A percentile compares a stretch with the other conserved stretches of the same genome.
phyloP scores from a whole-genome alignment of 768 basidiomycete species.

The Strobilomyces confusus region DNA sequence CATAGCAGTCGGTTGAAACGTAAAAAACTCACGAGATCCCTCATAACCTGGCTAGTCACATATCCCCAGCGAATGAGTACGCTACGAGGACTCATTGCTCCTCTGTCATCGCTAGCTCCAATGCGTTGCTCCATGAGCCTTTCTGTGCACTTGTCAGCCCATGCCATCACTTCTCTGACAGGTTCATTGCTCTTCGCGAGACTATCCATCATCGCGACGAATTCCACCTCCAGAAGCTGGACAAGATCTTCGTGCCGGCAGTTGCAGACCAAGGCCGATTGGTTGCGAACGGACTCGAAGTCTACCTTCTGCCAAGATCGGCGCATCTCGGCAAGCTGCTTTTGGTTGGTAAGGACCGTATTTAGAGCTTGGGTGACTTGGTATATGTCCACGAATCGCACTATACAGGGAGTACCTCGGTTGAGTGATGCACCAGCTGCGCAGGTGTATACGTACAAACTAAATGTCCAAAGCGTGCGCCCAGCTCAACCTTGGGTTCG shows the following conservation, averaged over 20 bases:
- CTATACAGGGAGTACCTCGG: constrained; percentile 36
- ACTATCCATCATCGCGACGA: constrained; percentile 70
- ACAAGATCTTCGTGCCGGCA: constrained; percentile 88
- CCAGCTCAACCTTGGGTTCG: constrained; percentile 87
- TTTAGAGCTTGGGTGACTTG: constrained; percentile 87
- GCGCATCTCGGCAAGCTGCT: constrained; percentile 82
- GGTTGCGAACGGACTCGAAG: constrained; percentile 88
- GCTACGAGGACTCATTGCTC: constrained; percentile 82
- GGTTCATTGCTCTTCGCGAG: constrained; percentile 72
- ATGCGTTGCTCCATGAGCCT: constrained; percentile 70
- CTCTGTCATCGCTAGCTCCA: constrained; percentile 63
- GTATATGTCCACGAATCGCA: constrained; percentile 89
- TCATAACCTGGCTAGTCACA: constrained; percentile 90
- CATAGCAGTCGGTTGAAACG: neutral
- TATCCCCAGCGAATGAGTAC: constrained; percentile 90
- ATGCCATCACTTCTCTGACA: constrained; percentile 82
- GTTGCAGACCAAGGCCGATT: constrained; percentile 90
- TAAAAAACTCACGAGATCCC: constrained; percentile 65
- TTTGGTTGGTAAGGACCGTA: constrained; percentile 84
- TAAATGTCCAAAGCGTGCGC: constrained; percentile 86
- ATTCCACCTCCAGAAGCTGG: constrained; percentile 81
- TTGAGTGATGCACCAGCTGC: neutral
- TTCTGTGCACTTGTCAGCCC: constrained; percentile 90
- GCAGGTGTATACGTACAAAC: constrained; percentile 56
- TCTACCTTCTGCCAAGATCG: constrained; percentile 86